Evolutionary conservation across 768 basidiomycete species (phyloP).

Genomic region (Austroboletus festivus): DNA sequence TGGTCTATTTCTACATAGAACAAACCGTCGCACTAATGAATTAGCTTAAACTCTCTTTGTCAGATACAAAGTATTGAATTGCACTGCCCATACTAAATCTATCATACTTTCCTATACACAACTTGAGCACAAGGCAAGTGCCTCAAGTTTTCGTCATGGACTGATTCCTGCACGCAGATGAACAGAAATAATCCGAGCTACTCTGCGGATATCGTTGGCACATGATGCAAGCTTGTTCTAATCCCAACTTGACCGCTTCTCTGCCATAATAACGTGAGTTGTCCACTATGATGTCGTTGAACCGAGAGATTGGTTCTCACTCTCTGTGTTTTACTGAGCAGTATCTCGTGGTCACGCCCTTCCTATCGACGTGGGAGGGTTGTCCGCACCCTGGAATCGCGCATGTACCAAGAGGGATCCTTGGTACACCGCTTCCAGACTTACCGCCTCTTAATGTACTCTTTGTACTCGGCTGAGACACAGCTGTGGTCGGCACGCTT

Average conservation of each 20-base stretch:
- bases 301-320: conserved; percentile 38
- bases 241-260: conserved; percentile 53
- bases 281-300: conserved; percentile 1
- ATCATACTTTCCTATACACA: neutral
- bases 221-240: conserved; percentile 60
- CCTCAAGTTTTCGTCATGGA: conserved; percentile 49
- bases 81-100: too few relatives aligned
- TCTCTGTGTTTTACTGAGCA: conserved; percentile 62
- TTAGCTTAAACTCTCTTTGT: too few relatives aligned
- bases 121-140: neutral
- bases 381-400: conserved; percentile 57
- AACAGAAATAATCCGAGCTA: conserved; percentile 61
- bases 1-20: too few relatives aligned
- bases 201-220: conserved; percentile 60
- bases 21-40: too few relatives aligned
- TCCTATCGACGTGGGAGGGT: conserved; percentile 52
- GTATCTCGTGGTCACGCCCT: conserved; percentile 49
- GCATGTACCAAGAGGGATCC: conserved; percentile 38
- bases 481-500: conserved; percentile 7
- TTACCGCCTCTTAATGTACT: conserved; percentile 11
- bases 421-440: conserved; percentile 2
- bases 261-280: conserved; percentile 31
- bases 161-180: conserved; percentile 54
- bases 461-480: conserved; percentile 8
- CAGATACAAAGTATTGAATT: neutral